phyloP scores from a whole-genome alignment of 2,329 filamentous ascomycete species.

The Colletotrichum endophyticum region DNA sequence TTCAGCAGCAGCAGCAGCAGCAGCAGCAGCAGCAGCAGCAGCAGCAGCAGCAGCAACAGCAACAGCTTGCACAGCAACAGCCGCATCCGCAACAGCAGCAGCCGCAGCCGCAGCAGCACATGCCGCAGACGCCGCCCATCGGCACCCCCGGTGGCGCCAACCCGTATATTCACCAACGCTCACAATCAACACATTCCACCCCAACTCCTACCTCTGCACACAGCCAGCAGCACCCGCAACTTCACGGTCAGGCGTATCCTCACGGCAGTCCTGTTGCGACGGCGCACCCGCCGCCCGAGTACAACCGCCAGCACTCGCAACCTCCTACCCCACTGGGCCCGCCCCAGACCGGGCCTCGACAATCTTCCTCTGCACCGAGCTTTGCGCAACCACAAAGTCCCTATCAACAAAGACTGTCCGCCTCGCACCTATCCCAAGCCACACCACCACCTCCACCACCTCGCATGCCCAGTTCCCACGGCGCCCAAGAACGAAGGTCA shows the following conservation, averaged over 20 bases:
- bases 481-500: constrained; percentile 54
- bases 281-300: constrained; percentile 47
- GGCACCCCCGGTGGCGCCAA: constrained; percentile 41
- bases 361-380: constrained; percentile 41
- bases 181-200: constrained; percentile 63
- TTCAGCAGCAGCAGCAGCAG: constrained; percentile 44
- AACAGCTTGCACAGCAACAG: constrained; percentile 37
- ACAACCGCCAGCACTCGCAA: constrained; percentile 56
- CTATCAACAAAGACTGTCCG: constrained; percentile 58
- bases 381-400: constrained; percentile 62
- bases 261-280: constrained; percentile 59
- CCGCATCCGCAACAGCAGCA: constrained; percentile 41
- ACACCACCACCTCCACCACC: constrained; percentile 36
- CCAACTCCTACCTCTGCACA: constrained; percentile 68
- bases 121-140: constrained; percentile 50
- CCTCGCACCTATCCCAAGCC: constrained; percentile 26
- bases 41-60: constrained; percentile 30
- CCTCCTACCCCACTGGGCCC: constrained; percentile 59
- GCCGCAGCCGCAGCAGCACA: constrained; percentile 30
- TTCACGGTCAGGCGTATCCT: constrained; percentile 53
- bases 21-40: constrained; percentile 35
- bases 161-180: constrained; percentile 49
- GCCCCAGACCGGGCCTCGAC: constrained; percentile 48
- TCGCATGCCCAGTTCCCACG: constrained; percentile 43
- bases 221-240: constrained; percentile 62